phyloP scores from a whole-genome alignment of 2,329 filamentous ascomycete species.

The Endocalyx cinctus region DNA sequence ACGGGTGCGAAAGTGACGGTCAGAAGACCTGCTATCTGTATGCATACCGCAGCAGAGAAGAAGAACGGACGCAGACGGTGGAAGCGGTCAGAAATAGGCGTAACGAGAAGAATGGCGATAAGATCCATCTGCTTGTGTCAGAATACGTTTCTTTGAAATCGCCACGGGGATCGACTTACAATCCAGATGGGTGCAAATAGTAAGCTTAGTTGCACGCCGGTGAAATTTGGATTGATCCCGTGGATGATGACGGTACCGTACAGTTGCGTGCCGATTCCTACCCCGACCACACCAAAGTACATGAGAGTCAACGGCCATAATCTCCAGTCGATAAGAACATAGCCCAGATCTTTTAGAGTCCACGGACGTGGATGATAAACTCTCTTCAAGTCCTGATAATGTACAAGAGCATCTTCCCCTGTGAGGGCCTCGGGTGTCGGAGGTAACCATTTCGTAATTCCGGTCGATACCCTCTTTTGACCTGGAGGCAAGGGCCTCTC shows the following conservation, averaged over 20 bases:
- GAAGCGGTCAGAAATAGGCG: slow-evolving; percentile 82
- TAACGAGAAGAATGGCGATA: slow-evolving; percentile 79
- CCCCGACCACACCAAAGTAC: slow-evolving; percentile 93
- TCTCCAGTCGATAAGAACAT: slow-evolving; percentile 78
- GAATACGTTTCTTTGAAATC: neutral
- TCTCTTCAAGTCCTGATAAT: slow-evolving; percentile 76
- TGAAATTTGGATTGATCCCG: slow-evolving; percentile 69
- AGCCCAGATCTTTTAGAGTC: slow-evolving; percentile 64
- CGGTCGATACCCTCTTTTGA: slow-evolving; percentile 45
- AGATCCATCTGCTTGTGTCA: slow-evolving; percentile 65
- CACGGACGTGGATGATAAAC: slow-evolving; percentile 75
- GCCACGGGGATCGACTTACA: slow-evolving; percentile 42
- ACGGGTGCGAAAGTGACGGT: slow-evolving; percentile 69
- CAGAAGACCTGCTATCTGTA: slow-evolving; percentile 80
- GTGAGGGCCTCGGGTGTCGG: slow-evolving; percentile 64
- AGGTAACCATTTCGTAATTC: slow-evolving; percentile 63
- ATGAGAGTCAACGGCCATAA: slow-evolving; percentile 82
- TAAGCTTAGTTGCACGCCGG: slow-evolving; percentile 70
- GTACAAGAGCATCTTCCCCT: slow-evolving; percentile 72
- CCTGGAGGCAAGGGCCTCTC: slow-evolving; percentile 75
- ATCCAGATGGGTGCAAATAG: slow-evolving; percentile 92
- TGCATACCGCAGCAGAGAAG: slow-evolving; percentile 69
- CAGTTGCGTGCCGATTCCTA: slow-evolving; percentile 83
- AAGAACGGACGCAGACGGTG: slow-evolving; percentile 74
- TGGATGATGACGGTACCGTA: slow-evolving; percentile 85